Conservation (phyloP, 2,329 filamentous ascomycete species). For the Chaetomiaceae sp. region DNA sequence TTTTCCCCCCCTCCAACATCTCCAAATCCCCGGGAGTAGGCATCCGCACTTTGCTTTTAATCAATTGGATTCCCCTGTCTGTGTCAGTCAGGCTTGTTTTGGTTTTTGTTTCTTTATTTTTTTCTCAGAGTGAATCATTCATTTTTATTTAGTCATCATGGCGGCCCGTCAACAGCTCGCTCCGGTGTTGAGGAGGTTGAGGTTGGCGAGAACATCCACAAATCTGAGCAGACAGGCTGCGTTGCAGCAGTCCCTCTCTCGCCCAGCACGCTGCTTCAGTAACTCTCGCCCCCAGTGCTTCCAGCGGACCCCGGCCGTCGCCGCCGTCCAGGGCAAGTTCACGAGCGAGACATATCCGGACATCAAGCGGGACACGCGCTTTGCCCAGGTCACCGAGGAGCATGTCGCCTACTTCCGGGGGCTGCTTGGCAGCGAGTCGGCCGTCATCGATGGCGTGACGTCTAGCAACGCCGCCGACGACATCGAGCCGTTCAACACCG, state of each 20-base stretch:
- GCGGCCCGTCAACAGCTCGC: slow-evolving; percentile 21
- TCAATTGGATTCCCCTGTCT: no score
- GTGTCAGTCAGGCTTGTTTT: no score
- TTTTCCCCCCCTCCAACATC: no score
- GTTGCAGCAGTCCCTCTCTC: slow-evolving; percentile 15
- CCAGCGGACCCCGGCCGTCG: slow-evolving; percentile 8
- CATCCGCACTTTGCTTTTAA: no score
- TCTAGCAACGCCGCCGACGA: slow-evolving; percentile 67
- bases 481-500: slow-evolving; percentile 86
- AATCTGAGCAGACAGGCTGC: slow-evolving; percentile 15
- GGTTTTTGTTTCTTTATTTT: neutral
- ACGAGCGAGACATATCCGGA: slow-evolving; percentile 84
- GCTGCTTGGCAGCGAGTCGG: slow-evolving; percentile 72
- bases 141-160: slow-evolving; percentile 18
- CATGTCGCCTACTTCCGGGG: slow-evolving; percentile 80
- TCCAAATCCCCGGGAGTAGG: no score
- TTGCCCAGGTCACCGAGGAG: slow-evolving; percentile 65
- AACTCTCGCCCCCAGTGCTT: slow-evolving; percentile 15
- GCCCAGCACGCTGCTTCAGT: slow-evolving; percentile 21
- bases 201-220: slow-evolving; percentile 12
- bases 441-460: slow-evolving; percentile 78
- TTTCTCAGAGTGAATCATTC: neutral
- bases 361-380: slow-evolving; percentile 73
- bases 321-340: slow-evolving; percentile 48
- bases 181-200: slow-evolving; percentile 20